Evolutionary conservation across 805 yeast genomes (phyloP).

Genomic region (Yamadazyma tumulicola): DNA sequence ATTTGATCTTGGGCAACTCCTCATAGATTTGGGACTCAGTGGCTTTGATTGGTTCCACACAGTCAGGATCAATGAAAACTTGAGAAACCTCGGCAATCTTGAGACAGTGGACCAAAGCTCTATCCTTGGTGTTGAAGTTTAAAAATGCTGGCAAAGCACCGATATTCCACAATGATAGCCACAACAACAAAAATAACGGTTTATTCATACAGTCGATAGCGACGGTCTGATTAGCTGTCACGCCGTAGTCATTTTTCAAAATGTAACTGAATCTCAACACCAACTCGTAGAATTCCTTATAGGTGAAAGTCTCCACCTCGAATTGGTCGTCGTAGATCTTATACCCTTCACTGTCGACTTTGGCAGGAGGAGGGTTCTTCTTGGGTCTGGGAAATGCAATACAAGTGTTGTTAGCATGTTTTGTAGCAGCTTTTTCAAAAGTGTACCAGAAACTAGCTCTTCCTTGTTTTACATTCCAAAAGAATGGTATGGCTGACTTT

Average conservation of each 20-base stretch:
- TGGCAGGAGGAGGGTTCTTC: constrained; percentile 22
- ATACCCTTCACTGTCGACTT: constrained; percentile 30
- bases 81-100: constrained; percentile 60
- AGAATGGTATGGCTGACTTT: constrained; percentile 39
- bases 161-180: constrained; percentile 87
- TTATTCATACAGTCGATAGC: constrained; percentile 79
- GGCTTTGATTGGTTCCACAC: constrained; percentile 49
- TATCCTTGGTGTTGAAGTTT: constrained; percentile 73
- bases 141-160: constrained; percentile 88
- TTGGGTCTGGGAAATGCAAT: constrained; percentile 58
- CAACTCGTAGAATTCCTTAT: constrained; percentile 62
- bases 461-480: constrained; percentile 31
- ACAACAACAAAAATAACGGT: constrained; percentile 72
- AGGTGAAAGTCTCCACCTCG: constrained; percentile 61
- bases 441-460: constrained; percentile 66
- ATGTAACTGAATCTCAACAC: constrained; percentile 65
- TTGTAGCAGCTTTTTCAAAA: constrained; percentile 54
- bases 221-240: constrained; percentile 63
- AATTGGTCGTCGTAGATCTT: constrained; percentile 53
- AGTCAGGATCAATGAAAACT: constrained; percentile 73
- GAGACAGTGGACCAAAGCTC: constrained; percentile 77
- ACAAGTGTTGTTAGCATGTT: constrained; percentile 52
- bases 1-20: constrained; percentile 33
- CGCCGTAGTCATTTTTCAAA: constrained; percentile 58
- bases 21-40: constrained; percentile 40